Conservation (phyloP, 495 filamentous ascomycete species). For the Podospora fimiseda region DNA sequence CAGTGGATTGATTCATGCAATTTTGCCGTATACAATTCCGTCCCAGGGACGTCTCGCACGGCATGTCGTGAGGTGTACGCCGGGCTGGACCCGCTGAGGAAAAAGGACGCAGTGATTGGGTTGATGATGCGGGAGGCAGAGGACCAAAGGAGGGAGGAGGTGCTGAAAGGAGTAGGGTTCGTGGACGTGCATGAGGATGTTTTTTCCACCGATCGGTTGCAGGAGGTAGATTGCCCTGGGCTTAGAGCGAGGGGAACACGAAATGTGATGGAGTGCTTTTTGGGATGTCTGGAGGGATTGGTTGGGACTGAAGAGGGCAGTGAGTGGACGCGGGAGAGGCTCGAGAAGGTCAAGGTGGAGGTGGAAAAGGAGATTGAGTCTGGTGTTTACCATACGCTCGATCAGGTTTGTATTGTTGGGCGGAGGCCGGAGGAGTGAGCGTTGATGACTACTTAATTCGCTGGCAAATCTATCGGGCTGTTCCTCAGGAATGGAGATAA, state of each 20-base stretch:
- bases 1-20: conserved; percentile 28
- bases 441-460: too few relatives aligned
- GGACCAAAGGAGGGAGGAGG: conserved; percentile 1
- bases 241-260: conserved; percentile 13
- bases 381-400: conserved; percentile 15
- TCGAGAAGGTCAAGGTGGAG: conserved; percentile 7
- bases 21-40: conserved; percentile 10
- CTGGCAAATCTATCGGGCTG: too few relatives aligned
- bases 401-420: conserved; percentile 16
- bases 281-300: conserved; percentile 14
- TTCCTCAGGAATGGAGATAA: too few relatives aligned
- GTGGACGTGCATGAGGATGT: conserved; percentile 17
- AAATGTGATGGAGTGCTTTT: conserved; percentile 13
- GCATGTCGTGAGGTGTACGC: conserved; percentile 14
- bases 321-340: conserved; percentile 12
- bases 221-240: neutral
- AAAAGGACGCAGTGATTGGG: conserved; percentile 7
- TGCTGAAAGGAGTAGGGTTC: conserved; percentile 5
- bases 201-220: conserved; percentile 16
- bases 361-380: conserved; percentile 10
- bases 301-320: conserved; percentile 12
- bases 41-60: conserved; percentile 7
- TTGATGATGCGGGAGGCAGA: conserved; percentile 11
- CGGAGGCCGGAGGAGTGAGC: too few relatives aligned
- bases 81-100: conserved; percentile 9